Evolutionary conservation across 1,284 basidiomycete species (phyloP).

Genomic region (Laetiporus sulphureus): DNA sequence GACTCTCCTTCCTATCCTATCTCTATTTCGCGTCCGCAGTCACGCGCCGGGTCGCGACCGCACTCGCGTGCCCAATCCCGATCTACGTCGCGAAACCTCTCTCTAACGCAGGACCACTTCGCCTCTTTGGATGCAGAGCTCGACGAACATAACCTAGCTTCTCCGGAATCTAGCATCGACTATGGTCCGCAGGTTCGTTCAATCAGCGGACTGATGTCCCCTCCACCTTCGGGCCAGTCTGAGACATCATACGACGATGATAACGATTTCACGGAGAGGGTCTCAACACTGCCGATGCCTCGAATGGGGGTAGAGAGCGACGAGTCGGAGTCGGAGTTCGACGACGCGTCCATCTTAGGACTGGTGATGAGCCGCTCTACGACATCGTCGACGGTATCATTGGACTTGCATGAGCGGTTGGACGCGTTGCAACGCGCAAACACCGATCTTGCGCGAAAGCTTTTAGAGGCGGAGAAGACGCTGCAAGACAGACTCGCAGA

Average conservation of each 20-base stretch:
- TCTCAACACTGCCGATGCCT: conserved; percentile 37
- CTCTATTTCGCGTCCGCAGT: conserved; percentile 26
- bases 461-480: conserved; percentile 65
- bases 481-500: conserved; percentile 60
- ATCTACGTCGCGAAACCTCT: neutral
- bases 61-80: conserved; percentile 51
- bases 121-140: conserved; percentile 18
- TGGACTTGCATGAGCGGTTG: conserved; percentile 59
- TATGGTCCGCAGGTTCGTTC: conserved; percentile 4
- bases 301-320: conserved; percentile 29
- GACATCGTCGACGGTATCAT: conserved; percentile 51
- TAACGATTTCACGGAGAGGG: conserved; percentile 23
- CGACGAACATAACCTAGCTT: conserved; percentile 28
- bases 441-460: conserved; percentile 61
- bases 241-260: conserved; percentile 30
- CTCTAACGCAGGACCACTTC: too few relatives aligned
- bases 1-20: conserved; percentile 36
- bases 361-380: conserved; percentile 53
- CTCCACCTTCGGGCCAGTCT: conserved; percentile 28
- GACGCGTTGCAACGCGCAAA: conserved; percentile 71
- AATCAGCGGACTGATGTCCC: conserved; percentile 24
- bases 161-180: conserved; percentile 17
- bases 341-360: conserved; percentile 47
- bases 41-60: conserved; percentile 32
- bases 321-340: conserved; percentile 43